Percentiles rank a stretch among this genome's conserved stretches.
phyloP scores from a whole-genome alignment of 2,329 filamentous ascomycete genomes.

The Clarireedia monteithiana region DNA sequence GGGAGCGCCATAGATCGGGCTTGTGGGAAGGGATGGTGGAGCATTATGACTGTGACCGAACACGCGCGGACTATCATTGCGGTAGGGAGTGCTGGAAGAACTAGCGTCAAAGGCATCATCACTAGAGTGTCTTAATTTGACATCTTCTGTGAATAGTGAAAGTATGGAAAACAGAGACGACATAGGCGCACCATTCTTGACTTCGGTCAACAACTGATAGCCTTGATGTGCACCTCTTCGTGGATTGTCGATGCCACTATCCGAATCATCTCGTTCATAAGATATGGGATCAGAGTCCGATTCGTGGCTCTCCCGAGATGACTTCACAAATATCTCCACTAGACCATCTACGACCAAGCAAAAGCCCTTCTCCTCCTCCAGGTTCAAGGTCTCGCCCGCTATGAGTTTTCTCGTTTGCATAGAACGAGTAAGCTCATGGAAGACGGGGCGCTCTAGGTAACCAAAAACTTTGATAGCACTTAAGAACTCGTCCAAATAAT shows the following conservation, averaged over 20 bases:
- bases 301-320: slow-evolving; percentile 48
- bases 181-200: slow-evolving; percentile 97
- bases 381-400: slow-evolving; percentile 85
- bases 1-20: slow-evolving; percentile 25
- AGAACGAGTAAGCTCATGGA: slow-evolving; percentile 92
- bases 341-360: slow-evolving; percentile 94
- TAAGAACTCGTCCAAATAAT: slow-evolving; percentile 94
- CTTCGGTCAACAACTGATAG: slow-evolving; percentile 92
- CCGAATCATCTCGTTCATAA: slow-evolving; percentile 40
- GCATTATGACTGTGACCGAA: slow-evolving; percentile 24
- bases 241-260: slow-evolving; percentile 60
- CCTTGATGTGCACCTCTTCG: slow-evolving; percentile 62
- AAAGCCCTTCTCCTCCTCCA: slow-evolving; percentile 97
- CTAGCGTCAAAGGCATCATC: slow-evolving; percentile 37
- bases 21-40: slow-evolving; percentile 28
- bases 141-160: slow-evolving; percentile 92
- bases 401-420: slow-evolving; percentile 98
- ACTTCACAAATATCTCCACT: slow-evolving; percentile 98
- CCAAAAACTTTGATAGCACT: slow-evolving; percentile 99
- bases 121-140: slow-evolving; percentile 68
- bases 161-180: slow-evolving; percentile 96
- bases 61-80: neutral
- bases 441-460: slow-evolving; percentile 91
- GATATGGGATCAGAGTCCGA: slow-evolving; percentile 34
- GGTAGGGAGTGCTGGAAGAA: slow-evolving; percentile 22